Conservation (phyloP, 768 basidiomycete species). For the Xerocomus potaroensis region DNA sequence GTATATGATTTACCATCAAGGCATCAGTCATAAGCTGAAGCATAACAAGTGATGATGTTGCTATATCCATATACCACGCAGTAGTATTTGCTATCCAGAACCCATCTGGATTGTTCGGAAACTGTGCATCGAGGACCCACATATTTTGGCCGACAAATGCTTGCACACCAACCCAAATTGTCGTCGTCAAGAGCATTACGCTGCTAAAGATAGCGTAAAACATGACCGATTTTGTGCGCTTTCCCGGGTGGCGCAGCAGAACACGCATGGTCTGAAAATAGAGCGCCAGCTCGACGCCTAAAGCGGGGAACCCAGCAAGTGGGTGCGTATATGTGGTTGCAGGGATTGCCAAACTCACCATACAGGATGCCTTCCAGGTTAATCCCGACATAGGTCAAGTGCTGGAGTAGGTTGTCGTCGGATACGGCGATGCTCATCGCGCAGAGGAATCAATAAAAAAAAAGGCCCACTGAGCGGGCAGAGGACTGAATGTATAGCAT, state of each 20-base stretch:
- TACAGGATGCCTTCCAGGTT: neutral
- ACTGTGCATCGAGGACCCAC: conserved; percentile 27
- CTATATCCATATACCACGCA: conserved; percentile 18
- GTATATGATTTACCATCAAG: conserved; percentile 14
- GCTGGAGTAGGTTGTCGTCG: too few species aligned
- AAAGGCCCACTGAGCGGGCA: too few species aligned
- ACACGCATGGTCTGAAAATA: conserved; percentile 14
- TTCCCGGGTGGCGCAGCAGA: conserved; percentile 1
- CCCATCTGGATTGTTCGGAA: conserved; percentile 28
- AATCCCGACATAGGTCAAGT: too few species aligned
- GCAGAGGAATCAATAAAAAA: too few species aligned
- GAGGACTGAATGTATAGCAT: too few species aligned
- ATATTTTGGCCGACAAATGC: conserved; percentile 19
- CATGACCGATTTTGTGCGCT: conserved; percentile 1
- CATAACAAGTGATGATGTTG: conserved; percentile 17
- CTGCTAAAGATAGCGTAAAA: conserved; percentile 17
- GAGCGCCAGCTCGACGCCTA: neutral
- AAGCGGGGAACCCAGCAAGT: neutral
- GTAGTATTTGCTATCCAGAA: conserved; percentile 9
- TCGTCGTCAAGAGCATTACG: conserved; percentile 22
- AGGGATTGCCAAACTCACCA: neutral
- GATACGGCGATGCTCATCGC: too few species aligned
- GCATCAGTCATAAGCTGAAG: conserved; percentile 32
- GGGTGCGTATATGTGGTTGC: neutral
- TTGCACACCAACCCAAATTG: conserved; percentile 21